Conservation (phyloP, 306 rosid genomes). For the Corylus americana region DNA sequence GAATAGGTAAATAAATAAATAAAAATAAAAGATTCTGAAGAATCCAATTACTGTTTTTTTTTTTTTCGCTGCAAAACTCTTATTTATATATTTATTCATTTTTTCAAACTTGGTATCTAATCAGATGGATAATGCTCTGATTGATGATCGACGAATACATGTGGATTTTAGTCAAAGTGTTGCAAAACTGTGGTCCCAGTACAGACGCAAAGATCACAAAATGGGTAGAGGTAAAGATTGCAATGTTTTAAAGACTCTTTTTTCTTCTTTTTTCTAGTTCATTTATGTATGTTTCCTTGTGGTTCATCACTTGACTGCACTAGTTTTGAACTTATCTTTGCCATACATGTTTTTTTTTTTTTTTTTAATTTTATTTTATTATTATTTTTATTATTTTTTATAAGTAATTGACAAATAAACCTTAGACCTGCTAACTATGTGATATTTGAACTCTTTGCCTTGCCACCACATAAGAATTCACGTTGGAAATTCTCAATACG, state of each 20-base stretch:
- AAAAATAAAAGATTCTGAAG: neutral
- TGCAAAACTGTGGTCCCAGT: conserved; percentile 86
- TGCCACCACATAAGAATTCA: no score
- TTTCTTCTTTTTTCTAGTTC: neutral
- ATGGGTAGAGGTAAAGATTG: conserved; percentile 60
- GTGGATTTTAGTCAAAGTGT: conserved; percentile 99
- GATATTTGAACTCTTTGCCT: no score
- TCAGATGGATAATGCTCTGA: conserved; percentile 96
- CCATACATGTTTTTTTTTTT: neutral
- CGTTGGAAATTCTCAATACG: no score
- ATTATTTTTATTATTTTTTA: no score
- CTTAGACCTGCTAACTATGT: no score
- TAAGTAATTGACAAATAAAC: no score
- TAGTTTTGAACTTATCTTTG: neutral
- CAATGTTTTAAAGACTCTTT: neutral
- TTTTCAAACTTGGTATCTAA: conserved; percentile 1
- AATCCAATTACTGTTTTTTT: neutral
- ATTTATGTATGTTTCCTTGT: neutral
- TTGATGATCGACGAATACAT: conserved; percentile 96
- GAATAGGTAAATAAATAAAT: neutral
- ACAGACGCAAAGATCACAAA: conserved; percentile 62
- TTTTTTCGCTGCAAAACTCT: neutral
- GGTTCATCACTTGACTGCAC: neutral
- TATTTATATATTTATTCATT: neutral
- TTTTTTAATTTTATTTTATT: no score